Percentiles rank a stretch among this genome's conserved stretches.
Evolutionary conservation across 306 rosid genomes (phyloP).

Genomic region (Parietaria judaica): DNA sequence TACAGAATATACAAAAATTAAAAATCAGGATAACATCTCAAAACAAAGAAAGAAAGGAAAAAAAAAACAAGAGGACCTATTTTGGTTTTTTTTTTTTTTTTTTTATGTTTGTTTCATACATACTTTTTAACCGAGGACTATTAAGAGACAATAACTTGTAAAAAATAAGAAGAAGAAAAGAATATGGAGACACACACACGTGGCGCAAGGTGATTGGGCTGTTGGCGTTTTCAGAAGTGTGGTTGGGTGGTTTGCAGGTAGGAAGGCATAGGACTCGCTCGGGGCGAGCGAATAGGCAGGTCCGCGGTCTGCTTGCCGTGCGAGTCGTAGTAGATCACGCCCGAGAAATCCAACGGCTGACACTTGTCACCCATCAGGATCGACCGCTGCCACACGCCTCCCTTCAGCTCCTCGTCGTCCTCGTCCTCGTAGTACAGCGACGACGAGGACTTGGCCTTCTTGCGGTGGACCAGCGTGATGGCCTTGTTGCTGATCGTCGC

Average conservation of each 20-base stretch:
- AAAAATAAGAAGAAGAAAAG: too few relatives aligned
- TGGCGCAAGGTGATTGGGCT: too few relatives aligned
- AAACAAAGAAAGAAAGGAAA: too few relatives aligned
- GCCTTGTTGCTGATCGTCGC: constrained; percentile 58
- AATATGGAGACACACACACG: too few relatives aligned
- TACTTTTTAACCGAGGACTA: too few relatives aligned
- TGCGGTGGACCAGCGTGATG: constrained; percentile 28
- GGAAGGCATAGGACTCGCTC: constrained; percentile 81
- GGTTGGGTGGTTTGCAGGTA: constrained; percentile 30
- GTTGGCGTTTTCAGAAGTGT: too few relatives aligned
- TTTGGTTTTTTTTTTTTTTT: too few relatives aligned
- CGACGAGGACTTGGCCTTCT: constrained; percentile 16
- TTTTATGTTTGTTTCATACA: too few relatives aligned
- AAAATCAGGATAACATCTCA: too few relatives aligned
- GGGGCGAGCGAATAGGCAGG: constrained; percentile 62
- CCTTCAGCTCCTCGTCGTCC: constrained; percentile 51
- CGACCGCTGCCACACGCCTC: constrained; percentile 89
- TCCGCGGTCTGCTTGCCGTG: constrained; percentile 45
- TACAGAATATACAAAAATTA: too few relatives aligned
- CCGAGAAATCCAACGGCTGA: constrained; percentile 76
- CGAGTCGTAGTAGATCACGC: constrained; percentile 58
- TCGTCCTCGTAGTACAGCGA: background rate
- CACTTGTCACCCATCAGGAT: constrained; percentile 89
- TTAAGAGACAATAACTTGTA: too few relatives aligned
- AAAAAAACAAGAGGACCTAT: too few relatives aligned